Conservation (phyloP, 2,329 filamentous ascomycete genomes). For the Dactylellina sp. region DNA sequence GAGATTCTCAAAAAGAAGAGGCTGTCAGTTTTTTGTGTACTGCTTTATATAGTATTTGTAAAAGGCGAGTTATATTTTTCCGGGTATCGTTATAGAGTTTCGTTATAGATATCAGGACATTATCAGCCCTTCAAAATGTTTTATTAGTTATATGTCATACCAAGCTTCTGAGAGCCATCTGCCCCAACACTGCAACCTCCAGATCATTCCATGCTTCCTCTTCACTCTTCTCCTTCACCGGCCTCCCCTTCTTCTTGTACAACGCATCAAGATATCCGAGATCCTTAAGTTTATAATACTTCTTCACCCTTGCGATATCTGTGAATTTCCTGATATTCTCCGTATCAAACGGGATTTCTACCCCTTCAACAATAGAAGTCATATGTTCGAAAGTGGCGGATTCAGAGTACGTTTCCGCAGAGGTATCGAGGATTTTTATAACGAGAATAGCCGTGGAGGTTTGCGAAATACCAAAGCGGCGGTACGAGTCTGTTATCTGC, state of each 20-base stretch:
- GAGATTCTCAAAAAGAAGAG: too few relatives aligned
- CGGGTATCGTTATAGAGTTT: too few relatives aligned
- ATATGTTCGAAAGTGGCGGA: slow-evolving; percentile 60
- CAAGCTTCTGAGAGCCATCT: slow-evolving; percentile 50
- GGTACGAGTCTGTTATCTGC: slow-evolving; percentile 91
- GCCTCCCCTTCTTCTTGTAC: slow-evolving; percentile 32
- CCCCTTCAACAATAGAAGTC: slow-evolving; percentile 73
- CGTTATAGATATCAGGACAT: too few relatives aligned
- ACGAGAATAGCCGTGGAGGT: slow-evolving; percentile 78
- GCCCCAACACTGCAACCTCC: slow-evolving; percentile 47
- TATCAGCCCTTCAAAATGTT: too few relatives aligned
- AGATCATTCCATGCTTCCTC: slow-evolving; percentile 29
- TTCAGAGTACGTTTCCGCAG: slow-evolving; percentile 63
- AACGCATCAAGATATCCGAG: slow-evolving; percentile 36
- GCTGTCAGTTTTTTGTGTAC: too few relatives aligned
- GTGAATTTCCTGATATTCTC: slow-evolving; percentile 71
- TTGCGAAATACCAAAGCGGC: slow-evolving; percentile 83
- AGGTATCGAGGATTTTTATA: slow-evolving; percentile 75
- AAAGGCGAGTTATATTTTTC: too few relatives aligned
- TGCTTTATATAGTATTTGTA: too few relatives aligned
- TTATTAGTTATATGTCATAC: too few relatives aligned
- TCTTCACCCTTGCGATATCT: slow-evolving; percentile 78
- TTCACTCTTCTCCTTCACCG: slow-evolving; percentile 30
- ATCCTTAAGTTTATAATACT: slow-evolving; percentile 83
- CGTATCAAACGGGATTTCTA: slow-evolving; percentile 72